phyloP scores from a whole-genome alignment of 495 filamentous ascomycete genomes.

The Rhypophila decipiens region DNA sequence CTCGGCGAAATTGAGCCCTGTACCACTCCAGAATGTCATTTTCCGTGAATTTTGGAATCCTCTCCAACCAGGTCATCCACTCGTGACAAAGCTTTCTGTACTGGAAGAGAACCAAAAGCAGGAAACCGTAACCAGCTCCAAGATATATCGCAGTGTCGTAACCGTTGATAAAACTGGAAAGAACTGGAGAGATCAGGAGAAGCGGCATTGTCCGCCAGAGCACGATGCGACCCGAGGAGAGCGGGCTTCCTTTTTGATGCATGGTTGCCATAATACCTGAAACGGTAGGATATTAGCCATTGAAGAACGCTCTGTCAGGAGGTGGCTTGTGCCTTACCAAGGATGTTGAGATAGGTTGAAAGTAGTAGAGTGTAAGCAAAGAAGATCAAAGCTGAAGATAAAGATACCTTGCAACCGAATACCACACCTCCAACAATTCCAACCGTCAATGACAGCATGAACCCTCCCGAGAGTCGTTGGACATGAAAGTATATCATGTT shows the following conservation, averaged over 20 bases:
- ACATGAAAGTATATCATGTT: slow-evolving; percentile 26
- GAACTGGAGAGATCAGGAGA: slow-evolving; percentile 40
- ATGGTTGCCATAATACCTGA: slow-evolving; percentile 25
- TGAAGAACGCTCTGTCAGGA: not conserved
- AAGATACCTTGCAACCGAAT: slow-evolving; percentile 9
- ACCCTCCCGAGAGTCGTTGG: slow-evolving; percentile 21
- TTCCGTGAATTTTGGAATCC: slow-evolving; percentile 40
- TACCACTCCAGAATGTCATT: slow-evolving; percentile 47
- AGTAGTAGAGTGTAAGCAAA: slow-evolving; percentile 44
- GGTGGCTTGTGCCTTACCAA: slow-evolving; percentile 19
- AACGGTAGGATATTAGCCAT: not conserved
- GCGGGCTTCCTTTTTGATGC: slow-evolving; percentile 20
- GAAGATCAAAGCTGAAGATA: slow-evolving; percentile 38
- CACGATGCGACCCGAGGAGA: slow-evolving; percentile 31
- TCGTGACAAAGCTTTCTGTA: slow-evolving; percentile 41
- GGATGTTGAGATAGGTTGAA: slow-evolving; percentile 44
- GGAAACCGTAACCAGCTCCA: slow-evolving; percentile 39
- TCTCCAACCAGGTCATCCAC: slow-evolving; percentile 47
- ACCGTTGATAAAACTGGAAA: slow-evolving; percentile 39
- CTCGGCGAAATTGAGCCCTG: slow-evolving; percentile 15
- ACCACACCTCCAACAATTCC: slow-evolving; percentile 11
- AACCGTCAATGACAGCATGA: slow-evolving; percentile 15
- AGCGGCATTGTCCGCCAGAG: slow-evolving; percentile 38
- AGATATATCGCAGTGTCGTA: slow-evolving; percentile 45
- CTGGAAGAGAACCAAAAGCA: slow-evolving; percentile 37